These are phyloP conservation scores for Glonium stellatum DNA, from an alignment of 495 filamentous ascomycete species.

Conservation along the genomic window DNA sequence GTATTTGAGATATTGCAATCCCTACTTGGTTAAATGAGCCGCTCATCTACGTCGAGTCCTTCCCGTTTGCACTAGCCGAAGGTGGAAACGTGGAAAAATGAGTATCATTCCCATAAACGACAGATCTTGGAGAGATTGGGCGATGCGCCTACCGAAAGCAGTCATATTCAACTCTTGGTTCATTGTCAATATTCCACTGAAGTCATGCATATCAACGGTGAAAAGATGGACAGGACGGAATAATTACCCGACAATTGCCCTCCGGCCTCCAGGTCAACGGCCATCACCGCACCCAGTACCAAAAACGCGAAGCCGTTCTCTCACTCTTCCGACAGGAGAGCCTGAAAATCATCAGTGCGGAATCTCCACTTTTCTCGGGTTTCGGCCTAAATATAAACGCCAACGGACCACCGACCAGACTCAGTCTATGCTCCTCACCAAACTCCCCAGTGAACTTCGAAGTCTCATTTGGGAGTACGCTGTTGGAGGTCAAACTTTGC, in stretches of 20 bases:
- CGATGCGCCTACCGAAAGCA: no score
- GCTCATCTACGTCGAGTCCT: no score
- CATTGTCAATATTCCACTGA: no score
- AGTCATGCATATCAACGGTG: not conserved
- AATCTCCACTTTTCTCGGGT: no score
- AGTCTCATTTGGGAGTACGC: not conserved
- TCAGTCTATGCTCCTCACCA: slow-evolving; percentile 2
- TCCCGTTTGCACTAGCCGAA: no score
- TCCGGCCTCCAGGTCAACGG: not conserved
- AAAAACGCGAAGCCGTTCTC: not conserved
- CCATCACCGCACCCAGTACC: not conserved
- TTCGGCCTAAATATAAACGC: not conserved
- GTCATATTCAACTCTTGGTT: no score
- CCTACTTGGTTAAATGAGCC: no score
- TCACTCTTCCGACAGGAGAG: not conserved
- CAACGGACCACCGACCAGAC: not conserved
- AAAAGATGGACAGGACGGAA: not conserved
- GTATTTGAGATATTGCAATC: no score
- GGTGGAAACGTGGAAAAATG: no score
- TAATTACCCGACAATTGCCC: not conserved
- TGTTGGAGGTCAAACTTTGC: not conserved
- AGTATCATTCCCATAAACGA: no score
- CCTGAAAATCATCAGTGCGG: no score
- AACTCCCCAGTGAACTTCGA: slow-evolving; percentile 11
- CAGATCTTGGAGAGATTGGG: no score